These are phyloP conservation scores for Penicillium expansum DNA, from an alignment of 2,329 filamentous ascomycete genomes.

Conservation along the genomic window DNA sequence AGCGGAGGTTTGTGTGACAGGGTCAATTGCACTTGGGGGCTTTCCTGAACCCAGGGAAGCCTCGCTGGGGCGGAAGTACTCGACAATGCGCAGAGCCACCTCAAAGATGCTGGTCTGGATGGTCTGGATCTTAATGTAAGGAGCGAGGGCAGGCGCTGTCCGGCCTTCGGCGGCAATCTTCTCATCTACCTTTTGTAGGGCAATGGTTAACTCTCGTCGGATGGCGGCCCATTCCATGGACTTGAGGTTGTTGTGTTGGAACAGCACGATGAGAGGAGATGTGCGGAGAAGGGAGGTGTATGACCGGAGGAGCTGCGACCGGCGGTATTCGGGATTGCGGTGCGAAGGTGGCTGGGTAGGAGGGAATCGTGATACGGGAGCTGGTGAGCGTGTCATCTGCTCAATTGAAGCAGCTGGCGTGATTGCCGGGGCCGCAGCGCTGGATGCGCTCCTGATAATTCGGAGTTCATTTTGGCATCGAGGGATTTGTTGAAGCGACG, in stretches of 20 bases:
- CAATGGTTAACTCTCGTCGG: slow-evolving; percentile 63
- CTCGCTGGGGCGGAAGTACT: slow-evolving; percentile 67
- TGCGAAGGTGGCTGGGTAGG: slow-evolving; percentile 81
- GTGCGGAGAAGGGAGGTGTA: slow-evolving; percentile 87
- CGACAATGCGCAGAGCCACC: slow-evolving; percentile 77
- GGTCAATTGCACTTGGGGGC: slow-evolving; percentile 26
- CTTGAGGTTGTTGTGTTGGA: slow-evolving; percentile 75
- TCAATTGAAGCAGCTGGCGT: slow-evolving; percentile 54
- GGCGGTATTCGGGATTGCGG: slow-evolving; percentile 79
- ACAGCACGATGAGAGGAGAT: slow-evolving; percentile 79
- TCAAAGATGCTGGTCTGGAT: slow-evolving; percentile 87
- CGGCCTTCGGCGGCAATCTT: slow-evolving; percentile 60
- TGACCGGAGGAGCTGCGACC: slow-evolving; percentile 80
- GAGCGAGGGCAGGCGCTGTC: slow-evolving; percentile 48
- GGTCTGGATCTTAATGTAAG: slow-evolving; percentile 72
- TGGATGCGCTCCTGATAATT: slow-evolving; percentile 39
- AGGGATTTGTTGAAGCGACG: slow-evolving; percentile 36
- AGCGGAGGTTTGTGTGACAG: slow-evolving; percentile 33
- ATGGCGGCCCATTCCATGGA: slow-evolving; percentile 73
- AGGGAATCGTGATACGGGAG: slow-evolving; percentile 52
- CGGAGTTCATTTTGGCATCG: slow-evolving; percentile 38
- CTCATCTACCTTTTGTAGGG: slow-evolving; percentile 63
- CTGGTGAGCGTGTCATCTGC: slow-evolving; percentile 45
- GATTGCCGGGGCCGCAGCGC: slow-evolving; percentile 49
- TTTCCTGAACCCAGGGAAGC: slow-evolving; percentile 20